Evolutionary conservation across 23 red algal genomes (phyloP).

Genomic region (Gracilaria domingensis): DNA sequence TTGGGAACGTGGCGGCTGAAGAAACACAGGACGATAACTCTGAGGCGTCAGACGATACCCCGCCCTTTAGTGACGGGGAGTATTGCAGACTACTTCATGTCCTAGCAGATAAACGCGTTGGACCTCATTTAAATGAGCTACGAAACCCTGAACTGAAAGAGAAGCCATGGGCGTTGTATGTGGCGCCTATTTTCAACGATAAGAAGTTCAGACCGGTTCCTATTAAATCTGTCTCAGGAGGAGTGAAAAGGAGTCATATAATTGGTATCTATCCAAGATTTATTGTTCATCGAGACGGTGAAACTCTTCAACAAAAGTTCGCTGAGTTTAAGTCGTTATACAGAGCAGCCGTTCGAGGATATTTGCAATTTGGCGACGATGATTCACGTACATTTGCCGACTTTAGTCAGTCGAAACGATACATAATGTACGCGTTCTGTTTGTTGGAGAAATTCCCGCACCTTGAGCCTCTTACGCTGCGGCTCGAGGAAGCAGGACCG

Average conservation of each 20-base stretch:
- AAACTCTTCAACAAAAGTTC: slow-evolving; percentile 36
- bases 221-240: slow-evolving; percentile 5
- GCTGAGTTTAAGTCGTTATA: slow-evolving; percentile 44
- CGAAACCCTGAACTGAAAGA: slow-evolving; percentile 8
- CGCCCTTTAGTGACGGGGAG: slow-evolving; percentile 29
- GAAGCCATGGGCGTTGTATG: slow-evolving; percentile 34
- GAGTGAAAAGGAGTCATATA: slow-evolving; percentile 40
- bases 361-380: slow-evolving; percentile 26
- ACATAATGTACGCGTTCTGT: slow-evolving; percentile 54
- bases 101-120: slow-evolving; percentile 30
- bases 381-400: slow-evolving; percentile 24
- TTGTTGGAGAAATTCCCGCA: slow-evolving; percentile 40
- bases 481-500: not conserved
- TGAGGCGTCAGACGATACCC: slow-evolving; percentile 10
- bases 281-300: slow-evolving; percentile 8
- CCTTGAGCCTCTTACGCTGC: slow-evolving; percentile 37
- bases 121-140: not conserved
- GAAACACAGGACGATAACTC: slow-evolving; percentile 38
- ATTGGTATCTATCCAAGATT: slow-evolving; percentile 29
- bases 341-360: slow-evolving; percentile 19
- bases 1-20: not conserved
- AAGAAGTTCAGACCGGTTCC: slow-evolving; percentile 34
- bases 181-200: slow-evolving; percentile 53
- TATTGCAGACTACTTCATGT: slow-evolving; percentile 63
- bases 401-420: slow-evolving; percentile 20